Percentiles rank a stretch among this genome's conserved stretches.
Evolutionary conservation across 441 rosid species (phyloP).

Genomic region (Gossypium davidsonii): DNA sequence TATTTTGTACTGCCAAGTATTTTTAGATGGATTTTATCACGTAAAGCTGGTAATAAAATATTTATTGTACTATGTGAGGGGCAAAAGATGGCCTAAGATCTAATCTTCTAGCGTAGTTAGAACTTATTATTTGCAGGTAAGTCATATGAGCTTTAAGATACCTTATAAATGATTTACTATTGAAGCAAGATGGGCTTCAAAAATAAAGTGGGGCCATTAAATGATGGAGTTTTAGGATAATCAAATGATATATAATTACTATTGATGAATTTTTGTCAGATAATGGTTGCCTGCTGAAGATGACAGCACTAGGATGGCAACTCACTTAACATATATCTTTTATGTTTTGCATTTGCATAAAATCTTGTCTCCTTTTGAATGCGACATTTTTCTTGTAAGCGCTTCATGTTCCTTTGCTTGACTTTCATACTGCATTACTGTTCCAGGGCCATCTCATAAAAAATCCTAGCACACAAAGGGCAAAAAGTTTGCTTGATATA

Average conservation of each 20-base stretch:
- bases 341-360: not conserved
- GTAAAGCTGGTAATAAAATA: not conserved
- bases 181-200: not conserved
- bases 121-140: not conserved
- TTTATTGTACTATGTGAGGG: not conserved
- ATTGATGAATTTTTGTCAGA: not conserved
- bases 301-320: not conserved
- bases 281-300: not conserved
- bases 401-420: slow-evolving; percentile 11
- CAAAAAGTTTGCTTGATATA: slow-evolving; percentile 93
- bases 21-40: not conserved
- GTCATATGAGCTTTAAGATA: not conserved
- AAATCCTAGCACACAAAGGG: slow-evolving; percentile 93
- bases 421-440: not conserved
- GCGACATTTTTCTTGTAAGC: not conserved
- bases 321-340: not conserved
- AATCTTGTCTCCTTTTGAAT: not conserved
- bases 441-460: slow-evolving; percentile 91
- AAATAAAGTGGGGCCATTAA: not conserved
- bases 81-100: not conserved
- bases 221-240: not conserved
- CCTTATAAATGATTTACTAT: not conserved
- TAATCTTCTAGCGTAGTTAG: not conserved
- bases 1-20: not conserved
- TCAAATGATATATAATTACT: not conserved